These are phyloP conservation scores for Prunus kanzakura DNA, from an alignment of 306 rosid genomes.

Conservation along the genomic window DNA sequence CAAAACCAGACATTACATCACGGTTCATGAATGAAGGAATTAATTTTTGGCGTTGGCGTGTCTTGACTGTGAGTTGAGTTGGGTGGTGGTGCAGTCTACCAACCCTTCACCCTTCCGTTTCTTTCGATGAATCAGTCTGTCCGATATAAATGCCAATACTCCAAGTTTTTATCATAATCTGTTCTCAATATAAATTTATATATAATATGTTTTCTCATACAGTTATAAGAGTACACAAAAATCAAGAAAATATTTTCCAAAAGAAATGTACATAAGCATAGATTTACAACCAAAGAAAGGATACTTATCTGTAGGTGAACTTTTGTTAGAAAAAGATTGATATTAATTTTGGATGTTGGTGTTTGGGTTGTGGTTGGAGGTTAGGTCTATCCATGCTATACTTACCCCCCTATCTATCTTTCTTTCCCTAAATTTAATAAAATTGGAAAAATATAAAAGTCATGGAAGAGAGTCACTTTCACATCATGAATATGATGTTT, in stretches of 20 bases:
- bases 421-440: not conserved
- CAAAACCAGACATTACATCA: constrained; percentile 7
- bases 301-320: not conserved
- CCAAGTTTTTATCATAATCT: not conserved
- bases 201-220: too few species aligned
- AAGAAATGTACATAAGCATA: too few species aligned
- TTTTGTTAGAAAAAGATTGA: constrained; percentile 10
- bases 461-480: not conserved
- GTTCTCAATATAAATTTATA: too few species aligned
- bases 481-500: not conserved
- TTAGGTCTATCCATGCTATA: constrained; percentile 46
- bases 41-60: not conserved
- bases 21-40: not conserved
- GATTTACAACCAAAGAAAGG: not conserved
- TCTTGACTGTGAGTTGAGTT: constrained; percentile 39
- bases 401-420: constrained; percentile 10
- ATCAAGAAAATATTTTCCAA: too few species aligned
- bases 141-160: constrained; percentile 24
- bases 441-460: not conserved
- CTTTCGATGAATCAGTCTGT: constrained; percentile 3
- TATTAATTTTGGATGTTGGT: constrained; percentile 21
- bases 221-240: too few species aligned
- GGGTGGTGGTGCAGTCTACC: constrained; percentile 45
- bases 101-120: constrained; percentile 30
- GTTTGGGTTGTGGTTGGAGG: constrained; percentile 41